phyloP scores from a whole-genome alignment of 106 monocot genomes.

The Agapanthus africanus region DNA sequence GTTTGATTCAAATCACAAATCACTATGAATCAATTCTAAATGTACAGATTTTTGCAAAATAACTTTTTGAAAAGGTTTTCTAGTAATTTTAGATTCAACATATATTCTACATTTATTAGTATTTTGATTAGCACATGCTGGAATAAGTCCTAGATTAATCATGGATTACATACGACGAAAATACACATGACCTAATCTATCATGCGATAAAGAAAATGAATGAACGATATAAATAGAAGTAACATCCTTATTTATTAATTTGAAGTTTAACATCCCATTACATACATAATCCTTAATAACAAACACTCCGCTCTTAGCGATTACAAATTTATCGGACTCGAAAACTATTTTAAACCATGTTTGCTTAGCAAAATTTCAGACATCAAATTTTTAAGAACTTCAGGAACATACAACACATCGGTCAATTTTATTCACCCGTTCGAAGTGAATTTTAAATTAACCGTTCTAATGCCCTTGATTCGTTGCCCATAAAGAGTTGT shows the following conservation, averaged over 20 bases:
- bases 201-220: background rate
- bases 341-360: too few species aligned
- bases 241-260: background rate
- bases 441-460: too few species aligned
- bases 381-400: too few species aligned
- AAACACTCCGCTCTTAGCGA: too few species aligned
- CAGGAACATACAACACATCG: too few species aligned
- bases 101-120: background rate
- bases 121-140: background rate
- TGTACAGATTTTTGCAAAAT: background rate
- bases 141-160: background rate
- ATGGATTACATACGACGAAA: background rate
- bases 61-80: background rate
- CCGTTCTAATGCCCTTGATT: too few species aligned
- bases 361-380: too few species aligned
- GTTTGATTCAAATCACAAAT: background rate
- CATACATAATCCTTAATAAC: too few species aligned
- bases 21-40: background rate
- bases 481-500: too few species aligned
- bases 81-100: background rate
- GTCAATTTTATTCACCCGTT: too few species aligned
- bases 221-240: conserved; percentile 1
- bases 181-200: background rate
- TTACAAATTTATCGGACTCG: too few species aligned
- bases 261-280: background rate